Percentiles rank a stretch among this genome's conserved stretches.
Evolutionary conservation across 1,284 basidiomycete genomes (phyloP).

Genomic region (Microbotryomycetes sp.): DNA sequence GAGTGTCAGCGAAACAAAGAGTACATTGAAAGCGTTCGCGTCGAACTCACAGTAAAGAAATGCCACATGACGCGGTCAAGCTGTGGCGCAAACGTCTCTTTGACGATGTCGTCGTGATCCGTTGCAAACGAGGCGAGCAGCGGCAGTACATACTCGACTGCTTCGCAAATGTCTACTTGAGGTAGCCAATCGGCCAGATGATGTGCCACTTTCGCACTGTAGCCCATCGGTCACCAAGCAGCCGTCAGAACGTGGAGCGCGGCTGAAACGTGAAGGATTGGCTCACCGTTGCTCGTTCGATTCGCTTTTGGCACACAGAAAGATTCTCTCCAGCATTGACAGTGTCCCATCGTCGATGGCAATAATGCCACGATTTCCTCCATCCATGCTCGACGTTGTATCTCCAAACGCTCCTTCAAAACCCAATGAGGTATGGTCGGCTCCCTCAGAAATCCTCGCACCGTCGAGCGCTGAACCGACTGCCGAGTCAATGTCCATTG

Average conservation of each 20-base stretch:
- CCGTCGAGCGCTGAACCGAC: neutral
- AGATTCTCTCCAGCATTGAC: conserved; percentile 83
- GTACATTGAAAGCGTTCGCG: neutral
- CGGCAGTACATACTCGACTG: conserved; percentile 88
- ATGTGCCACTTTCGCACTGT: conserved; percentile 70
- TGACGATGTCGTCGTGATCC: conserved; percentile 79
- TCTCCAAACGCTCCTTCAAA: neutral
- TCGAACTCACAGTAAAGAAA: conserved; percentile 66
- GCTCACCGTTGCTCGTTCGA: conserved; percentile 64
- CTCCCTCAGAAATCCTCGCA: neutral
- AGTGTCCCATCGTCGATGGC: conserved; percentile 56
- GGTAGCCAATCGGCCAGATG: conserved; percentile 66
- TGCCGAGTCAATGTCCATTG: conserved; percentile 21
- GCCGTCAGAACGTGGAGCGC: too few relatives aligned
- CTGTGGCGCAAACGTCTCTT: conserved; percentile 79
- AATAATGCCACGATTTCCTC: conserved; percentile 4
- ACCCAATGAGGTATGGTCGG: neutral
- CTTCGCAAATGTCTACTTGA: conserved; percentile 75
- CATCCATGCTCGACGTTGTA: neutral
- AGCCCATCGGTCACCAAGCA: neutral
- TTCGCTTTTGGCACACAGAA: conserved; percentile 81
- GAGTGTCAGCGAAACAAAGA: neutral
- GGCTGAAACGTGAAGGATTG: neutral
- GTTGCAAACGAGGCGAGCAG: conserved; percentile 78
- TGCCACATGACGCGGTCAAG: conserved; percentile 85